phyloP scores from a whole-genome alignment of 1,284 basidiomycete species.

The Pseudozyma flocculosa region DNA sequence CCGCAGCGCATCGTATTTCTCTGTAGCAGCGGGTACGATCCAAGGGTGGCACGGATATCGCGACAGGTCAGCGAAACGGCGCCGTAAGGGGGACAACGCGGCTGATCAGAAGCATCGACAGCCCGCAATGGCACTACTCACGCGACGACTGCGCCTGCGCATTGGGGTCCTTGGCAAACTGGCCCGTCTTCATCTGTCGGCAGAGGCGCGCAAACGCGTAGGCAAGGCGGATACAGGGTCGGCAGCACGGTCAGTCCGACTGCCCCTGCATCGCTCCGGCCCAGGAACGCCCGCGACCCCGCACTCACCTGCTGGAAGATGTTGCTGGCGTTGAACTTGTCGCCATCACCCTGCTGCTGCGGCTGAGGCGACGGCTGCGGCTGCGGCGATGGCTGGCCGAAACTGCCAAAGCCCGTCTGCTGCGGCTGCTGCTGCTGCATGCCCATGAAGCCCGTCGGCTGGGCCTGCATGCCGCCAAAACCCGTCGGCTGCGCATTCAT shows the following conservation, averaged over 20 bases:
- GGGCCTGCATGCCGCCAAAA: slow-evolving; percentile 36
- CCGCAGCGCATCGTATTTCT: slow-evolving; percentile 55
- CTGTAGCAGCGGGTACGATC: slow-evolving; percentile 16
- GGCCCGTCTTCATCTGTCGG: slow-evolving; percentile 47
- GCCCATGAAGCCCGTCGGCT: slow-evolving; percentile 27
- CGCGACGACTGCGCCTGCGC: slow-evolving; percentile 28
- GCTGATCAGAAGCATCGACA: neutral
- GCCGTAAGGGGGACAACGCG: neutral
- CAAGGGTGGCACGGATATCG: too few species aligned
- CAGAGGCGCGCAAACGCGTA: too few species aligned
- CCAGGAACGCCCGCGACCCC: too few species aligned
- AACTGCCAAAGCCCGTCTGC: slow-evolving; percentile 36
- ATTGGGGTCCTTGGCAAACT: slow-evolving; percentile 43
- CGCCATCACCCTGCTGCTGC: slow-evolving; percentile 26
- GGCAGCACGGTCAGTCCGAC: too few species aligned
- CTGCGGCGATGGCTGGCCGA: slow-evolving; percentile 28
- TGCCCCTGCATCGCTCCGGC: too few species aligned
- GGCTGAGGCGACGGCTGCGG: slow-evolving; percentile 28
- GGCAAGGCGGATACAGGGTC: too few species aligned
- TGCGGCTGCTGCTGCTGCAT: slow-evolving; percentile 38
- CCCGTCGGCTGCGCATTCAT: slow-evolving; percentile 40
- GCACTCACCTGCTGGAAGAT: slow-evolving; percentile 42
- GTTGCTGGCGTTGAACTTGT: slow-evolving; percentile 48
- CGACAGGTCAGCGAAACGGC: too few species aligned
- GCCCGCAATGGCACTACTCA: neutral